phyloP scores from a whole-genome alignment of 73 alveolate species.

The Paramecium octaurelia region DNA sequence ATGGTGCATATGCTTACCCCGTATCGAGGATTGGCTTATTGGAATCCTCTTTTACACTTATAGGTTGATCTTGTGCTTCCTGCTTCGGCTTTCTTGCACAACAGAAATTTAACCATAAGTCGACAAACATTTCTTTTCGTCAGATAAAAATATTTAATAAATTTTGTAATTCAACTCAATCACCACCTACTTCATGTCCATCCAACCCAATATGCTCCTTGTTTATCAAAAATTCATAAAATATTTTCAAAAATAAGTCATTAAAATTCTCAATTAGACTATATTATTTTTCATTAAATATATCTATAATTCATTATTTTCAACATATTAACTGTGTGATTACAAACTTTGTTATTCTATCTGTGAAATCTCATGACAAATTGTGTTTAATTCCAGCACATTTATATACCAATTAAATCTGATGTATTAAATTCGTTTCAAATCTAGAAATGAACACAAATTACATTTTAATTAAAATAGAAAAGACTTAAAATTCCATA shows the following conservation, averaged over 20 bases:
- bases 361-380: not conserved
- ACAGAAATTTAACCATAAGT: constrained; percentile 14
- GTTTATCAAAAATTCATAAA: not conserved
- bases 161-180: not conserved
- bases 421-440: not conserved
- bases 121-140: constrained; percentile 27
- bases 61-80: not conserved
- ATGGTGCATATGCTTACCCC: not conserved
- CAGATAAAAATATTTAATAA: not conserved
- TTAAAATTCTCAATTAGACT: not conserved
- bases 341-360: not conserved
- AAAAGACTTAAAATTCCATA: not conserved
- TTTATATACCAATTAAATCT: not conserved
- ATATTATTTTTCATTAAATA: not conserved
- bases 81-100: constrained; percentile 22
- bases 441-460: not conserved
- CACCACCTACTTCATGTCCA: not conserved
- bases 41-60: not conserved
- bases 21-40: not conserved
- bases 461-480: not conserved
- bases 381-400: not conserved
- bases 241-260: not conserved
- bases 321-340: not conserved
- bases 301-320: not conserved
- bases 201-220: not conserved